Base-by-base conservation (phyloP, 2,329 filamentous ascomycete genomes). In the Neopestalotiopsis sp. region DNA sequence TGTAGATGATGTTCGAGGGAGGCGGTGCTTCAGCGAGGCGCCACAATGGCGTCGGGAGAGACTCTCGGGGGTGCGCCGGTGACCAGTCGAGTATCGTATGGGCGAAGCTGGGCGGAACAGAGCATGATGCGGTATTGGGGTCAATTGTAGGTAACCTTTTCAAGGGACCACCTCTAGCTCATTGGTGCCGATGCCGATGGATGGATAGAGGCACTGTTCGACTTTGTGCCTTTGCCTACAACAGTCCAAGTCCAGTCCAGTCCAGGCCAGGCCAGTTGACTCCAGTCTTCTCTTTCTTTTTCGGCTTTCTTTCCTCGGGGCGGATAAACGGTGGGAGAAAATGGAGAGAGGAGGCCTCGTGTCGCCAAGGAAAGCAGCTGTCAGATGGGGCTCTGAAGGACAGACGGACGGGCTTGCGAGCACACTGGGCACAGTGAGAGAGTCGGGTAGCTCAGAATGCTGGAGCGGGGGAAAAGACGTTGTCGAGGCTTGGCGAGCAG, bases 81-180 rank as follows among this genome's bases (percentile, higher is more conserved):
- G 38, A 64, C 61, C 40, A 64, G 61, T 45, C 61, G 61, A 64
- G 61, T 40, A 45, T 64, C 61, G 61, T 64, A 64, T 30, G 61
- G 61, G 38, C 61, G 38, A 32, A 14, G 12, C 40, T 45, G 61
- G 14, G 61, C n/a, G 52, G 61, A 28, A 49, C 38, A 45, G 38
- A 64, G 38, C 61, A 64, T 64, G 12, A 34, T 62, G 59, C 17
- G 59, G 59, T 38, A 9, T n/a, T 38, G 34, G 32, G 59, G 4
- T 62, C 13, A 14, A 12, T 20, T 14, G n/a, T 40, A 30, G 32
- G 38, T 14, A 32, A 20, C 13, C 32, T 62, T 61, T n/a, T n/a
- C 6, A 30, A 62, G 30, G 59, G 34, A 20, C 59, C 14, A 42
- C 59, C 34, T 64, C 61, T 64, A 64, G 61, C 59, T 62, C 34